These are phyloP conservation scores for Vitis hybrid DNA, from an alignment of 177 flowering plant species.

Conservation along the genomic window DNA sequence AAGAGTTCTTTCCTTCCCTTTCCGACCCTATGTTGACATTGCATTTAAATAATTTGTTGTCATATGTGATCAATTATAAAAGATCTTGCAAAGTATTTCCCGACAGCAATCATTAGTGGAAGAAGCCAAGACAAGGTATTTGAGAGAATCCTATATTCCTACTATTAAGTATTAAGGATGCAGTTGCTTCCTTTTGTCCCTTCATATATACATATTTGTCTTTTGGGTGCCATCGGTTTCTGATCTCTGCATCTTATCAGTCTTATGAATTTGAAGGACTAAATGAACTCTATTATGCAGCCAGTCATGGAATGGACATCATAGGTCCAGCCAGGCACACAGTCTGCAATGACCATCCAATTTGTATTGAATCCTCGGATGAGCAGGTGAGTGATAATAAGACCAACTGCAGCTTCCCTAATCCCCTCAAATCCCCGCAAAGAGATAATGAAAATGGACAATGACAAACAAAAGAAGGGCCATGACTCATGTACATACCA, in stretches of 20 bases:
- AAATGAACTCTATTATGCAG: constrained; percentile 87
- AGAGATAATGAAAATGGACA: too few species aligned
- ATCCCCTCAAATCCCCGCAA: too few species aligned
- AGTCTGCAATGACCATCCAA: constrained; percentile 34
- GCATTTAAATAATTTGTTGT: neutral
- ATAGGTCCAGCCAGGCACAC: constrained; percentile 50
- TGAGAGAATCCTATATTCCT: too few species aligned
- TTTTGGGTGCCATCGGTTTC: too few species aligned
- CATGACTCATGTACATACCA: too few species aligned
- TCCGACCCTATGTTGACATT: neutral
- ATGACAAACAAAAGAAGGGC: too few species aligned
- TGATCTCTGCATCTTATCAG: constrained; percentile 31
- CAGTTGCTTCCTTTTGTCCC: too few species aligned
- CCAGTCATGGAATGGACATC: constrained; percentile 99
- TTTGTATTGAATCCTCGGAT: constrained; percentile 51
- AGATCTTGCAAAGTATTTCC: constrained; percentile 63
- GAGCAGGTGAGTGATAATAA: too few species aligned
- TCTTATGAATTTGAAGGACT: constrained; percentile 82
- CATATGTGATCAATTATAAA: constrained; percentile 82
- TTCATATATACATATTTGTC: too few species aligned
- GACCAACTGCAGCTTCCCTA: too few species aligned
- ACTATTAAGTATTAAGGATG: too few species aligned
- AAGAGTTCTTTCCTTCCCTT: neutral
- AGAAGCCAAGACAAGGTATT: constrained; percentile 86
- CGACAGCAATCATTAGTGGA: constrained; percentile 95